phyloP scores from a whole-genome alignment of 1,284 basidiomycete genomes.

The Moesziomyces antarcticus region DNA sequence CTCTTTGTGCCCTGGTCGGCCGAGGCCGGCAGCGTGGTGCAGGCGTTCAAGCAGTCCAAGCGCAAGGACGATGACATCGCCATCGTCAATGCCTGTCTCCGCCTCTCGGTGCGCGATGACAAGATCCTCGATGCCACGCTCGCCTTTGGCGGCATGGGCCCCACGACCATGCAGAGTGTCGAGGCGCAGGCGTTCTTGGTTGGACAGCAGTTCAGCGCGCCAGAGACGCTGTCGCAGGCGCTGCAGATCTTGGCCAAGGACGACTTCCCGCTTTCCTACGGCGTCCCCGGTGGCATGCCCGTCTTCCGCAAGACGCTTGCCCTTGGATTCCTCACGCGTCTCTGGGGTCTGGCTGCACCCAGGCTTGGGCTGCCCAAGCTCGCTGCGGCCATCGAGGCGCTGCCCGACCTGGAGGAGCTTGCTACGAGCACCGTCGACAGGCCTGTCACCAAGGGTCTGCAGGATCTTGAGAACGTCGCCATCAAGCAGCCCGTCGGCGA shows the following conservation, averaged over 20 bases:
- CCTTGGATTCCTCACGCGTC: constrained; percentile 67
- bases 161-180: constrained; percentile 52
- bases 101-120: constrained; percentile 28
- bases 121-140: constrained; percentile 55
- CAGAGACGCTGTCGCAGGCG: constrained; percentile 18
- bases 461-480: constrained; percentile 56
- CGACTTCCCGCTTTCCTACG: constrained; percentile 66
- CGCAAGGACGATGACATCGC: constrained; percentile 69
- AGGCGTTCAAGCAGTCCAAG: constrained; percentile 69
- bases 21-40: constrained; percentile 49
- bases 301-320: constrained; percentile 67
- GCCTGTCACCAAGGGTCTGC: constrained; percentile 44
- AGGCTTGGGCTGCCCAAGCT: constrained; percentile 32
- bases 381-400: constrained; percentile 3
- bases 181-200: constrained; percentile 52
- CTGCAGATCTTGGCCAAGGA: constrained; percentile 43
- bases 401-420: constrained; percentile 50
- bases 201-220: constrained; percentile 26
- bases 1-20: constrained; percentile 51
- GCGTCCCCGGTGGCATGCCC: constrained; percentile 69
- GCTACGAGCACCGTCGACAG: constrained; percentile 43
- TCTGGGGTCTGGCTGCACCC: constrained; percentile 62
- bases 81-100: constrained; percentile 67
- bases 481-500: constrained; percentile 56
- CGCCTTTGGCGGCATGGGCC: constrained; percentile 69